Conservation (phyloP, 2,329 filamentous ascomycete genomes). For the Xylariaceae sp. region DNA sequence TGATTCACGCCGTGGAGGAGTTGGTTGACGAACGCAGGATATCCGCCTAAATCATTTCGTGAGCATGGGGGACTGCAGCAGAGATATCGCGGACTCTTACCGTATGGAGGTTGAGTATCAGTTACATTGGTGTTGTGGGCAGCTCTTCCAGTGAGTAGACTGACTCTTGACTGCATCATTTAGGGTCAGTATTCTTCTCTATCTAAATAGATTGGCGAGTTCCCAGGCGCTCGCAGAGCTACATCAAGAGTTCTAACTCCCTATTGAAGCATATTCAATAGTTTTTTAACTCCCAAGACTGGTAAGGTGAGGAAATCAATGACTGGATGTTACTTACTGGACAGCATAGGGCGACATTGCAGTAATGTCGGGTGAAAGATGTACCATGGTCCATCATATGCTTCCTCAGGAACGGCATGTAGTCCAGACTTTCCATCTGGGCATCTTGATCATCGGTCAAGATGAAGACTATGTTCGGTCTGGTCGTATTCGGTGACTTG, state of each 20-base stretch:
- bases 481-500: too few relatives aligned
- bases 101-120: constrained; percentile 52
- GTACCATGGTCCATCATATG: constrained; percentile 57
- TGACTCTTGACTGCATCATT: constrained; percentile 49
- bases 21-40: constrained; percentile 55
- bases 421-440: constrained; percentile 56
- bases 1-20: neutral
- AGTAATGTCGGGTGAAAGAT: constrained; percentile 58
- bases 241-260: too few relatives aligned
- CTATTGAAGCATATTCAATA: too few relatives aligned
- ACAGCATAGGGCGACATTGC: constrained; percentile 44
- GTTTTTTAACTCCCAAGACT: too few relatives aligned
- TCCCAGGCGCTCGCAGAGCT: too few relatives aligned
- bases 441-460: constrained; percentile 65
- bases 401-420: constrained; percentile 54
- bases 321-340: constrained; percentile 6
- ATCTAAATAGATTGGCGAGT: neutral
- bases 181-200: constrained; percentile 56
- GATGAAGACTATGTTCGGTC: constrained; percentile 61
- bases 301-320: too few relatives aligned
- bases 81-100: constrained; percentile 35
- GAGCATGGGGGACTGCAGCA: neutral
- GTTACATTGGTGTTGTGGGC: constrained; percentile 69
- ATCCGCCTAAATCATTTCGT: constrained; percentile 43
- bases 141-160: constrained; percentile 59